A percentile compares a stretch with the other conserved stretches of the same genome.
Conservation (phyloP, 768 basidiomycete species). For the Auriscalpium orientale region DNA sequence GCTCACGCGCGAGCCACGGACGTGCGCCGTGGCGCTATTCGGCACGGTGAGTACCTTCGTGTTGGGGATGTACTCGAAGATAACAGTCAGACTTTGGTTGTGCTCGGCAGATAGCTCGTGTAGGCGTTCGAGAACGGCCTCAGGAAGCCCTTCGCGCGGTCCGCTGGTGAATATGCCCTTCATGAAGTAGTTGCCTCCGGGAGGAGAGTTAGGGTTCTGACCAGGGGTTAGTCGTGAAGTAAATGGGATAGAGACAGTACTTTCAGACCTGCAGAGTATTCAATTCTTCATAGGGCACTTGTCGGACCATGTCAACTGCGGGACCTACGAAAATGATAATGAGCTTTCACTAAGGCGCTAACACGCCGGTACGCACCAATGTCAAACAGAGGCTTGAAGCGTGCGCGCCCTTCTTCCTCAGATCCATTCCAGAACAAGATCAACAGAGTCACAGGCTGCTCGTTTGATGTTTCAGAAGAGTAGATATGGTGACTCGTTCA, state of each 20-base stretch:
- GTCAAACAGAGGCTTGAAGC: slow-evolving; percentile 19
- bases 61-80: slow-evolving; percentile 6
- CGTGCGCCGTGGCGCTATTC: slow-evolving; percentile 8
- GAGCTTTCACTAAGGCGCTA: neutral
- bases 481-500: neutral
- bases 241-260: neutral
- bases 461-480: slow-evolving; percentile 17
- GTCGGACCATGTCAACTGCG: slow-evolving; percentile 10
- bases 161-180: slow-evolving; percentile 6
- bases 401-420: slow-evolving; percentile 17
- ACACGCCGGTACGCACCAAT: slow-evolving; percentile 5
- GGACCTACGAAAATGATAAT: slow-evolving; percentile 7
- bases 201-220: slow-evolving; percentile 4
- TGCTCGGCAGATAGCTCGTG: neutral
- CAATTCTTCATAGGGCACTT: slow-evolving; percentile 13
- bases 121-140: neutral
- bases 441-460: slow-evolving; percentile 10
- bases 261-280: slow-evolving; percentile 10
- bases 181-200: slow-evolving; percentile 8
- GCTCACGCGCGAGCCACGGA: slow-evolving; percentile 2
- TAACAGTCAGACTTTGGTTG: neutral
- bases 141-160: neutral
- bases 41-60: slow-evolving; percentile 12
- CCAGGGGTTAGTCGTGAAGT: neutral
- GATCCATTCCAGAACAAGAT: slow-evolving; percentile 19